Evolutionary conservation across 176 grass and related monocot genomes (phyloP), one percentile per base, ranked within the genome.

Genomic region (Stipa capillata): DNA sequence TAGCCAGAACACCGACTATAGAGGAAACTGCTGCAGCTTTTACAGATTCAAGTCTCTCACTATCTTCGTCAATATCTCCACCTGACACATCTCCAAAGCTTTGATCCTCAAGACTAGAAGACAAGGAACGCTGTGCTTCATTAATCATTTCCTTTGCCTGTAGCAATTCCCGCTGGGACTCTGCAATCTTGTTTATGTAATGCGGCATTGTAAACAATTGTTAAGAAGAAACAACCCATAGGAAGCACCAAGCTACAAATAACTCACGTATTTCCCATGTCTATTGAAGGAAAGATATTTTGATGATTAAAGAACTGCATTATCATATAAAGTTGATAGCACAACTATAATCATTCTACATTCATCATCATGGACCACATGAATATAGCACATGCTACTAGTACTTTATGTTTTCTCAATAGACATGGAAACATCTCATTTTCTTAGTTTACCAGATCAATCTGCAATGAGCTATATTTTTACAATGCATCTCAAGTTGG

Each of bases 91-190:
- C 74, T 35, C 52, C 79, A 77, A 77, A 83, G 47, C 61, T 79
- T 72, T 45, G 67, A 73, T 77, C 86, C 73, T 84, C 83, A 43
- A 82, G 74, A 45, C 67, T 87, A 65, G 86, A 82, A 60, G 83
- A 83, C 58, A 99, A 84, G 32, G 84, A 87, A 27, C 58, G 62
- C 25, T 93, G 51, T 69, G 97, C 90, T 84, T 96, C 92, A 77
- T 93, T 85, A 59, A 99, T 88, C 88, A 96, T 96, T 52, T 71
- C 70, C 83, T 88, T 95, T 65, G 90, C 97, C 65, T 89, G 74
- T 61, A 76, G 85, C 52, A 99, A 83, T 79, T 99, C 92, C 55
- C 49, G 84, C 79, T 93, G 85, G 18, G 92, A 89, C 65, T 99
- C 88, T 91, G 39, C 81, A 87, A 99, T 96, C 97, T 93, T 85